Conservation (phyloP, 2,329 filamentous ascomycete genomes). For the Claviceps sp. region DNA sequence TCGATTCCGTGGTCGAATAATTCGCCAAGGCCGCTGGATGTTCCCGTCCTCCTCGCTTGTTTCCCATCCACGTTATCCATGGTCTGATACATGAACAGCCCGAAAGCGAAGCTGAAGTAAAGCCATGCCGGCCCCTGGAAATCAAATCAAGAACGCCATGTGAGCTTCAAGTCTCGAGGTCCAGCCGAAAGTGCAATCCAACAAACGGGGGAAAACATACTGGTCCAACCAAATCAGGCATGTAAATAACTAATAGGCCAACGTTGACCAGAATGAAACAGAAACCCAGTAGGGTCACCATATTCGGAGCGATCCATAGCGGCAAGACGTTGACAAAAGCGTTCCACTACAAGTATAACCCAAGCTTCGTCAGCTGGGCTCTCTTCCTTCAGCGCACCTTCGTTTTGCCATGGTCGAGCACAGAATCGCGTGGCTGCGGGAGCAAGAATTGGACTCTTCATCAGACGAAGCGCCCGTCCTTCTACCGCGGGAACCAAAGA, state of each 20-base stretch:
- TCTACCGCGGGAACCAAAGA: too few species aligned
- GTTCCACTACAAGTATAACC: conserved; percentile 62
- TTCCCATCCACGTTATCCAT: conserved; percentile 99
- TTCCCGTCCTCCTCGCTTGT: conserved; percentile 87
- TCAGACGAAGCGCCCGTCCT: background rate
- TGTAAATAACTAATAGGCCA: conserved; percentile 55
- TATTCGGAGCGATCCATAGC: conserved; percentile 93
- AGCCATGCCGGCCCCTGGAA: conserved; percentile 72
- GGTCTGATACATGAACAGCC: conserved; percentile 97
- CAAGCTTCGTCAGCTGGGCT: conserved; percentile 1
- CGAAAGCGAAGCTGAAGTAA: conserved; percentile 90
- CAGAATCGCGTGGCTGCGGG: too few species aligned
- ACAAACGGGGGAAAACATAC: conserved; percentile 35
- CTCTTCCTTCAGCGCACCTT: too few species aligned
- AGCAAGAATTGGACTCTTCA: background rate
- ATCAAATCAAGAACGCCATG: background rate
- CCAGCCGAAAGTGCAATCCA: background rate
- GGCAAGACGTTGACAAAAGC: conserved; percentile 83
- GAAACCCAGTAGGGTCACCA: conserved; percentile 92
- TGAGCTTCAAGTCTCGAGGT: background rate
- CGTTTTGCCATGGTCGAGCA: background rate
- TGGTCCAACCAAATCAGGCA: conserved; percentile 84
- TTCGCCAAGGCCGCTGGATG: conserved; percentile 87
- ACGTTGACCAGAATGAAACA: conserved; percentile 86
- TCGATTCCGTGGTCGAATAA: conserved; percentile 98